These are phyloP conservation scores for Polyporus tsugae DNA, from an alignment of 1,284 basidiomycete genomes.

Conservation along the genomic window DNA sequence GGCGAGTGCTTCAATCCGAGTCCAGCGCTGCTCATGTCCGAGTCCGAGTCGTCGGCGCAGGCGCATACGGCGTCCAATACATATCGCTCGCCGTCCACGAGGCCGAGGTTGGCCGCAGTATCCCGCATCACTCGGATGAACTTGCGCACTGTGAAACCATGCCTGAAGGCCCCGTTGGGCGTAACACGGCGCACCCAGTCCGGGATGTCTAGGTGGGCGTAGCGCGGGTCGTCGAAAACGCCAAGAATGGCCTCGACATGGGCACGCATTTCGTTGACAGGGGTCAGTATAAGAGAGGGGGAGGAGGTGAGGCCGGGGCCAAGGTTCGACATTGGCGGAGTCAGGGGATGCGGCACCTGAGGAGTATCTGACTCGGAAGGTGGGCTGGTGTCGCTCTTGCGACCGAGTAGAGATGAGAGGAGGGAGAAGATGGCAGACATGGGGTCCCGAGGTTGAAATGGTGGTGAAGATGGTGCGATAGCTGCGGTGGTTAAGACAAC, in stretches of 20 bases:
- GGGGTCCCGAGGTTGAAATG: too few relatives aligned
- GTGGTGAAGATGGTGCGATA: too few relatives aligned
- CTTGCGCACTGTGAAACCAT: not conserved
- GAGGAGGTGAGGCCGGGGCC: not conserved
- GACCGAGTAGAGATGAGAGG: too few relatives aligned
- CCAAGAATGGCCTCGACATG: not conserved
- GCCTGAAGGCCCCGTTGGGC: not conserved
- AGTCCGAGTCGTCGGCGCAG: not conserved
- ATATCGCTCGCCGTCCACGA: not conserved
- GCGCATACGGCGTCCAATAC: not conserved
- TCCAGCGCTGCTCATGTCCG: not conserved
- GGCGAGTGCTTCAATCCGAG: not conserved
- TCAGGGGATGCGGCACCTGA: slow-evolving; percentile 9
- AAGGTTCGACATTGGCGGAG: slow-evolving; percentile 5
- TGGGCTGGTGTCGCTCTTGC: too few relatives aligned
- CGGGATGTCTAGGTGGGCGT: not conserved
- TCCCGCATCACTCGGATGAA: not conserved
- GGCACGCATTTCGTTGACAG: not conserved
- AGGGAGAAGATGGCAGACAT: too few relatives aligned
- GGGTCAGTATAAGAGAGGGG: not conserved
- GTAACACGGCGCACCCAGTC: not conserved
- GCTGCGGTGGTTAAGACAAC: too few relatives aligned
- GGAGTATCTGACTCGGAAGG: too few relatives aligned
- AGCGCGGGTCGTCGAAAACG: not conserved
- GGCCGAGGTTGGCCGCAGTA: not conserved